Percentiles rank a stretch among this genome's conserved stretches.
phyloP scores from a whole-genome alignment of 2,329 filamentous ascomycete genomes.

The Corniculantispora saksenae region DNA sequence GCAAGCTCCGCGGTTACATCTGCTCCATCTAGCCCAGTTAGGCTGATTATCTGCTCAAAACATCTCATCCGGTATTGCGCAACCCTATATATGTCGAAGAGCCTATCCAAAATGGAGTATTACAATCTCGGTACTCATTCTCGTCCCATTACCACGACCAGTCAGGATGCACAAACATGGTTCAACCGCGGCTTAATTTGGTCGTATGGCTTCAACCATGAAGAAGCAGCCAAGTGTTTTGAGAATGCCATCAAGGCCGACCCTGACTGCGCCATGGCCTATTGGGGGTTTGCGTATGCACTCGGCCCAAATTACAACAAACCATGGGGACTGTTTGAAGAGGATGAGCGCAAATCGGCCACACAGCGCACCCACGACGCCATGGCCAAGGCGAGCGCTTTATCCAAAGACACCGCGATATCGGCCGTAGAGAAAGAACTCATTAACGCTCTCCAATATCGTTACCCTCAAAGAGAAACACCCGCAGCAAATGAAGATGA shows the following conservation, averaged over 20 bases:
- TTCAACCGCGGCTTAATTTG: conserved; percentile 73
- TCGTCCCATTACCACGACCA: conserved; percentile 56
- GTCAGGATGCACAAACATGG: conserved; percentile 60
- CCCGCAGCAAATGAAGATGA: conserved; percentile 41
- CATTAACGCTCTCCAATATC: conserved; percentile 59
- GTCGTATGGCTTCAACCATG: conserved; percentile 76
- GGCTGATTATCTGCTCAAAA: background rate
- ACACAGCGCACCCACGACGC: conserved; percentile 40
- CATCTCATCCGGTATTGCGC: background rate
- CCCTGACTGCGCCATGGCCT: conserved; percentile 58
- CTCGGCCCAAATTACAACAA: conserved; percentile 78
- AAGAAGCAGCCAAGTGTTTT: conserved; percentile 68
- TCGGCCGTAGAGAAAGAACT: conserved; percentile 57
- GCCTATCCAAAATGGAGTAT: conserved; percentile 33
- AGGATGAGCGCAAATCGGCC: conserved; percentile 55
- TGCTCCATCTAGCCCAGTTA: background rate
- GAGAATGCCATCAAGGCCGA: conserved; percentile 58
- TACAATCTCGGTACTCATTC: conserved; percentile 64
- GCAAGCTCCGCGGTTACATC: background rate
- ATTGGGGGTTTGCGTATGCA: conserved; percentile 71
- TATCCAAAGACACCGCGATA: conserved; percentile 16
- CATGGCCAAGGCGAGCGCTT: conserved; percentile 29
- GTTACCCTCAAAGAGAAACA: conserved; percentile 51
- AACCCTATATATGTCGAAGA: background rate
- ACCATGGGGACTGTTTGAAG: conserved; percentile 71